These are phyloP conservation scores for Saccharomycopsis synnaedendra DNA, from an alignment of 805 yeast genomes.

Conservation along the genomic window DNA sequence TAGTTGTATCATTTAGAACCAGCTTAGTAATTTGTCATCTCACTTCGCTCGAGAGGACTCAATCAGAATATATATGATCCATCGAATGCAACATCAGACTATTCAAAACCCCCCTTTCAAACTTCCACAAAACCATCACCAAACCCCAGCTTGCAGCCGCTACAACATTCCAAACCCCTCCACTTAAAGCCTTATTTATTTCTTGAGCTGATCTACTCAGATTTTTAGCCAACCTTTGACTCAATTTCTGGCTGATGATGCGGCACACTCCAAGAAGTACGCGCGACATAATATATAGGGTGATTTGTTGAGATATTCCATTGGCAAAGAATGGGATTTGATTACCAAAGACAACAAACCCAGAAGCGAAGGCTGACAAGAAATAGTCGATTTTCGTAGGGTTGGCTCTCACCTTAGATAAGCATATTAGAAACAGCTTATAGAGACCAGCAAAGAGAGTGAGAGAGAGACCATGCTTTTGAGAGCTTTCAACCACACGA, in stretches of 20 bases:
- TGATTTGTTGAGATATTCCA: conserved; percentile 10
- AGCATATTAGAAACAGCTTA: not conserved
- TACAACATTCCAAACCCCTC: conserved; percentile 3
- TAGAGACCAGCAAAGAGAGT: conserved; percentile 8
- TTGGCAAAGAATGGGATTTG: conserved; percentile 6
- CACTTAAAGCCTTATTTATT: not conserved
- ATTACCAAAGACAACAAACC: conserved; percentile 11
- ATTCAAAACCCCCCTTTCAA: conserved; percentile 1
- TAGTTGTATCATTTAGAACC: too few species aligned
- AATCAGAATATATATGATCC: conserved; percentile 8
- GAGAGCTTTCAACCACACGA: conserved; percentile 3
- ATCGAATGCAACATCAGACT: conserved; percentile 6
- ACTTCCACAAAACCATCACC: conserved; percentile 9
- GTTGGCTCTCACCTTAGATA: not conserved
- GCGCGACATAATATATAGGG: conserved; percentile 10
- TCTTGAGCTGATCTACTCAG: not conserved
- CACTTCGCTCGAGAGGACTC: not conserved
- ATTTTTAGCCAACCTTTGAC: not conserved
- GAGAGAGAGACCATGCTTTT: conserved; percentile 12
- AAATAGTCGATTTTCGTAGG: not conserved
- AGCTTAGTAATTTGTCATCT: too few species aligned
- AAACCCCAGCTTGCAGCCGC: conserved; percentile 11
- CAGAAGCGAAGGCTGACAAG: conserved; percentile 5
- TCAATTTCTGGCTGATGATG: conserved; percentile 6
- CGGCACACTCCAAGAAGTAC: conserved; percentile 8